phyloP scores from a whole-genome alignment of 2,329 filamentous ascomycete genomes.

The Aureobasidium sp. region DNA sequence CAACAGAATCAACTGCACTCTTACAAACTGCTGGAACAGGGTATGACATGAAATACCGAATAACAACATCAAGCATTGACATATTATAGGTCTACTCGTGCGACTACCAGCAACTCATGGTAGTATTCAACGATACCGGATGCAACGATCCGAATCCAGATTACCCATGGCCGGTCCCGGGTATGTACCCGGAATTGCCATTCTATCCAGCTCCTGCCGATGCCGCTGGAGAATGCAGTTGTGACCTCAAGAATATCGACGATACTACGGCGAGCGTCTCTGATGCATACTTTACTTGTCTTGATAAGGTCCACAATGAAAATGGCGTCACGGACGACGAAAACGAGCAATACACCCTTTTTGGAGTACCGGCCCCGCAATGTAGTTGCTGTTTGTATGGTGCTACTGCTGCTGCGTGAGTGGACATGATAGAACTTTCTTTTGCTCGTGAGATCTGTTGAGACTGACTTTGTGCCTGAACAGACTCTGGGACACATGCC shows the following conservation, averaged over 20 bases:
- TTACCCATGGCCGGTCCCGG: too few relatives aligned
- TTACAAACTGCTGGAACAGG: conserved; percentile 12
- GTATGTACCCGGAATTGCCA: not conserved
- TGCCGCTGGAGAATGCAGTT: not conserved
- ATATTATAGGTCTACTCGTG: conserved; percentile 1
- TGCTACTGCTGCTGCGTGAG: not conserved
- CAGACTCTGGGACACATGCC: not conserved
- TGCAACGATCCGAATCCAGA: not conserved
- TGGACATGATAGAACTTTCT: not conserved
- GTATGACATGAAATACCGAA: not conserved
- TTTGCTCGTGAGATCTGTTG: too few relatives aligned
- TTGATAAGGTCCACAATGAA: not conserved
- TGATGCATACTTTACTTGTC: not conserved
- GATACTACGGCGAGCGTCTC: not conserved
- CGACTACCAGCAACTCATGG: not conserved
- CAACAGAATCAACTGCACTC: not conserved
- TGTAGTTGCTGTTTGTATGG: conserved; percentile 2
- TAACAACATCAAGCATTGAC: not conserved
- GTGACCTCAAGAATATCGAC: not conserved
- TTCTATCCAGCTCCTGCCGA: not conserved
- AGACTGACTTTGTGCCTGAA: not conserved
- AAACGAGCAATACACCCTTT: not conserved
- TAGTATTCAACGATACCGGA: not conserved
- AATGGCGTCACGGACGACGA: not conserved
- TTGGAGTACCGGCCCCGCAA: not conserved